Evolutionary conservation across 306 rosid genomes (phyloP).

Genomic region (Gillenia trifoliata): DNA sequence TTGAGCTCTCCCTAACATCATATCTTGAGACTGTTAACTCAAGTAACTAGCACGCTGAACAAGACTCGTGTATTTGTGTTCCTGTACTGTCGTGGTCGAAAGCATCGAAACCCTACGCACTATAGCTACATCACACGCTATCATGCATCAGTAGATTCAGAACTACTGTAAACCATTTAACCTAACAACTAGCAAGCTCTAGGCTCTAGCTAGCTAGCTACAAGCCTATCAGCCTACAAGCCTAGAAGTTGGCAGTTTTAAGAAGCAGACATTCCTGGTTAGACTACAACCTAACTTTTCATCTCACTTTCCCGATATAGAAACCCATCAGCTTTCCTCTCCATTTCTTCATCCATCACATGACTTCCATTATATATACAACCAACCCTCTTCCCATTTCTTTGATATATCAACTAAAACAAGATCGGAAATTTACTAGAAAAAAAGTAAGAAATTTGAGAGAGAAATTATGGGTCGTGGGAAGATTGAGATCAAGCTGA

Average conservation of each 20-base stretch:
- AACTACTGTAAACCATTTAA: background rate
- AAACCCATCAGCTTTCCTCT: conserved; percentile 22
- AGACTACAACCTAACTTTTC: conserved; percentile 57
- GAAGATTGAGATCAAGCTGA: conserved; percentile 72
- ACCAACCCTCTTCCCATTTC: background rate
- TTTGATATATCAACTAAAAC: background rate
- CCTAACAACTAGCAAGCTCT: background rate
- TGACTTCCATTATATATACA: background rate
- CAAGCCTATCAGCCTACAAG: background rate
- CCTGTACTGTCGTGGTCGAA: background rate
- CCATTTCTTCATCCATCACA: background rate
- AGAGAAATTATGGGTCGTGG: conserved; percentile 56
- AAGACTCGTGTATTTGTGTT: background rate
- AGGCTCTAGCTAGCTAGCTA: background rate
- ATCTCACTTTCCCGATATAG: conserved; percentile 40
- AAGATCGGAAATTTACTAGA: conserved; percentile 2
- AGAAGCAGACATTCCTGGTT: conserved; percentile 34
- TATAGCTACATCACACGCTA: background rate
- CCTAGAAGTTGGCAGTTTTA: background rate
- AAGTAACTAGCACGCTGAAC: background rate
- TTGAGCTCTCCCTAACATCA: no score
- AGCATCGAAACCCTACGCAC: background rate
- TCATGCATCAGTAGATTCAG: background rate
- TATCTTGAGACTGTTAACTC: background rate
- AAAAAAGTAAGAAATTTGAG: background rate